Evolutionary conservation across 768 basidiomycete species (phyloP).

Genomic region (Leucocoprinus sp.): DNA sequence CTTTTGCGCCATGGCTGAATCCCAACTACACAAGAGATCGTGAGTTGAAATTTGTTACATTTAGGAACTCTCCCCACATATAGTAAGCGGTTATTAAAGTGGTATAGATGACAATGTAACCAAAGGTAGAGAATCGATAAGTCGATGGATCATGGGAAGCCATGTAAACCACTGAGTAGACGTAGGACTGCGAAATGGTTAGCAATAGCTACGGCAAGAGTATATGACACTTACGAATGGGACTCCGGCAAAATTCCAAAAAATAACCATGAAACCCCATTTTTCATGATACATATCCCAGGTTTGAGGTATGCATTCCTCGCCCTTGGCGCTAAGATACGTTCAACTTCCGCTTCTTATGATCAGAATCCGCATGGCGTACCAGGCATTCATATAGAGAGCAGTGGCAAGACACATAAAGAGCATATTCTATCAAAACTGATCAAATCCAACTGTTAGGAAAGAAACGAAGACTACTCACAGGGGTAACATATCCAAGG

Average conservation of each 20-base stretch:
- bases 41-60: background rate
- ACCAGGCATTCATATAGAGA: slow-evolving; percentile 96
- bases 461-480: slow-evolving; percentile 27
- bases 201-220: background rate
- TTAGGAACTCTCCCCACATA: slow-evolving; percentile 43
- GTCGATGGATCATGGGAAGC: slow-evolving; percentile 83
- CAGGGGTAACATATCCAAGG: slow-evolving; percentile 86
- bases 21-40: slow-evolving; percentile 54
- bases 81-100: slow-evolving; percentile 81
- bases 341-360: slow-evolving; percentile 8
- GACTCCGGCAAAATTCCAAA: slow-evolving; percentile 94
- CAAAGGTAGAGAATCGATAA: slow-evolving; percentile 78
- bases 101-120: slow-evolving; percentile 64
- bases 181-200: slow-evolving; percentile 60
- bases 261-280: slow-evolving; percentile 97
- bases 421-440: slow-evolving; percentile 69
- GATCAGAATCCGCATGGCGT: slow-evolving; percentile 15
- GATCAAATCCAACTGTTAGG: background rate
- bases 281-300: slow-evolving; percentile 99
- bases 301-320: slow-evolving; percentile 92
- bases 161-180: slow-evolving; percentile 98
- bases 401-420: slow-evolving; percentile 96
- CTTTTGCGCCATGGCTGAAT: slow-evolving; percentile 94
- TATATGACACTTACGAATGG: slow-evolving; percentile 60
- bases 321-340: slow-evolving; percentile 67